phyloP scores from a whole-genome alignment of 805 yeast genomes.

The Candida tallmaniae region DNA sequence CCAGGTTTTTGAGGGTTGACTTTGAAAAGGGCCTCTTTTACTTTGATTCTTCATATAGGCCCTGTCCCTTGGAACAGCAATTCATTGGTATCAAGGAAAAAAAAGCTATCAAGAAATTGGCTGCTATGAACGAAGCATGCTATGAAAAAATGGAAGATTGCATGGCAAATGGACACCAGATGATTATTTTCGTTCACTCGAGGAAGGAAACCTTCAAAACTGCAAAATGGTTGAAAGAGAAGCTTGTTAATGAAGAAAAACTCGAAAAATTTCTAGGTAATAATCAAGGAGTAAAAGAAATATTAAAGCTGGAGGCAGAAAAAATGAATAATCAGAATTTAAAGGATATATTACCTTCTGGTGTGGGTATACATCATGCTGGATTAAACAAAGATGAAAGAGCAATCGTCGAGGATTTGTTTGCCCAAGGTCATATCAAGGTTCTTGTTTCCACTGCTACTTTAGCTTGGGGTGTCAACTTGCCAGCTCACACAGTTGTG shows the following conservation, averaged over 20 bases:
- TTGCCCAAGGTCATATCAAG: slow-evolving; percentile 83
- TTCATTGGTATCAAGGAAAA: slow-evolving; percentile 85
- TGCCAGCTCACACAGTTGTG: slow-evolving; percentile 92
- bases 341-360: slow-evolving; percentile 57
- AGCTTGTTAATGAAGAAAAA: slow-evolving; percentile 51
- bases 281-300: slow-evolving; percentile 51
- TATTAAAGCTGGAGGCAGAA: slow-evolving; percentile 60
- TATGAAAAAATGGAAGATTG: slow-evolving; percentile 67
- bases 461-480: slow-evolving; percentile 94
- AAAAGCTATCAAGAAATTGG: slow-evolving; percentile 68
- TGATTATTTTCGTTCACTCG: slow-evolving; percentile 89
- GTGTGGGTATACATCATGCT: slow-evolving; percentile 91
- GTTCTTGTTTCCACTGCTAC: slow-evolving; percentile 89
- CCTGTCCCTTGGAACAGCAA: slow-evolving; percentile 88
- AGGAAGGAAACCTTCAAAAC: slow-evolving; percentile 87
- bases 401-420: slow-evolving; percentile 73
- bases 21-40: slow-evolving; percentile 57
- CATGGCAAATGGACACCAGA: slow-evolving; percentile 60
- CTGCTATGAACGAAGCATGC: slow-evolving; percentile 89
- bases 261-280: slow-evolving; percentile 39
- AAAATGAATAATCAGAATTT: slow-evolving; percentile 49
- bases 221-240: slow-evolving; percentile 67
- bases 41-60: slow-evolving; percentile 81
- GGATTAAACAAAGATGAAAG: slow-evolving; percentile 75
- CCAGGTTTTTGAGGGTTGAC: slow-evolving; percentile 69